Evolutionary conservation across 2,329 filamentous ascomycete genomes (phyloP).

Genomic region (Fusarium equiseti): DNA sequence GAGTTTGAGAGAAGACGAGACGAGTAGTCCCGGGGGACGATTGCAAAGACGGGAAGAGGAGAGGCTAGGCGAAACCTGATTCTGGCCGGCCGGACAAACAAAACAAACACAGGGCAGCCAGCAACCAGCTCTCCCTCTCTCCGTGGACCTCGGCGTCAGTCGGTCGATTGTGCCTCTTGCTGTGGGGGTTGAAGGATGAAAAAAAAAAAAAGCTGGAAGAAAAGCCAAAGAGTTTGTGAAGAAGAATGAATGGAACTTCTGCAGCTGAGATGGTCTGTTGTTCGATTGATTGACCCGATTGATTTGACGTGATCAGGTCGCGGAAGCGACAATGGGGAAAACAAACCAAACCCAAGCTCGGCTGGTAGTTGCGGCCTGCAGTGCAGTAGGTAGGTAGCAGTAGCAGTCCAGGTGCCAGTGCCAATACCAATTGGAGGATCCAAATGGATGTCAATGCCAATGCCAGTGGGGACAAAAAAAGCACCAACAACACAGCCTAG

Average conservation of each 20-base stretch:
- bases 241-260: slow-evolving; percentile 16
- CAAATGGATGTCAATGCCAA: not conserved
- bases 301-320: slow-evolving; percentile 16
- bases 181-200: not conserved
- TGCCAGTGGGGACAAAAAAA: slow-evolving; percentile 32
- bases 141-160: slow-evolving; percentile 29
- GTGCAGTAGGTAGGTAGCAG: not conserved
- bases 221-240: slow-evolving; percentile 9
- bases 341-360: slow-evolving; percentile 23
- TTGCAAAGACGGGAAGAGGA: slow-evolving; percentile 34
- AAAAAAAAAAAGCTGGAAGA: not conserved
- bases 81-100: slow-evolving; percentile 27
- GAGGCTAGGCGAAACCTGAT: slow-evolving; percentile 38
- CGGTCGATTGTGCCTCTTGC: slow-evolving; percentile 27
- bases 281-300: slow-evolving; percentile 13
- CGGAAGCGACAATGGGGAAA: slow-evolving; percentile 28
- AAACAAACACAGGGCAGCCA: slow-evolving; percentile 18
- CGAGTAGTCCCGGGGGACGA: slow-evolving; percentile 22
- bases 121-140: slow-evolving; percentile 20
- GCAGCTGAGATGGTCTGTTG: slow-evolving; percentile 20
- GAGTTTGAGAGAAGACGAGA: slow-evolving; percentile 29
- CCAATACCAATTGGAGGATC: not conserved
- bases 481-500: slow-evolving; percentile 25
- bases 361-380: slow-evolving; percentile 33
- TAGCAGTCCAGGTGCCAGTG: not conserved